phyloP scores from a whole-genome alignment of 2,329 filamentous ascomycete species.

The Coniochaeta sp. region DNA sequence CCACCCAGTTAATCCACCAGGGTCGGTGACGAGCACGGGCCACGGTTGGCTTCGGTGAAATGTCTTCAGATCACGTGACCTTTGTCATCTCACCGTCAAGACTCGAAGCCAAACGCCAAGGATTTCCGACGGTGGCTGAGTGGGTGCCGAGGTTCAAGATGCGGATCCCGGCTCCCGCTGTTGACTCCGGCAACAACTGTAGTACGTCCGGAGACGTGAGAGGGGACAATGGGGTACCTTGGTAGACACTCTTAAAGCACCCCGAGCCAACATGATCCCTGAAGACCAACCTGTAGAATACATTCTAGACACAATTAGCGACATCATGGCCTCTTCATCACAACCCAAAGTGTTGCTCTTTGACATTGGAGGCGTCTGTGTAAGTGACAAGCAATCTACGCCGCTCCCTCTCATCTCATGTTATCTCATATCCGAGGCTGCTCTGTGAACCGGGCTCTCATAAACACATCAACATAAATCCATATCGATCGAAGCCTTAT shows the following conservation, averaged over 20 bases:
- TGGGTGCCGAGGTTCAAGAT: conserved; percentile 7
- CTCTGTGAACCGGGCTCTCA: background rate
- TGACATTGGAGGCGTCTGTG: conserved; percentile 94
- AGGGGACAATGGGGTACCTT: background rate
- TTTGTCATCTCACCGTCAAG: background rate
- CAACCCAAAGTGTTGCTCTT: conserved; percentile 75
- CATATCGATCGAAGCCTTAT: background rate
- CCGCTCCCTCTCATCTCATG: background rate
- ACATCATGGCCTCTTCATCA: conserved; percentile 32
- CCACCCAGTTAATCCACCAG: conserved; percentile 2
- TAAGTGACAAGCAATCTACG: conserved; percentile 44
- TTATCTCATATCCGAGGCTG: too few relatives aligned
- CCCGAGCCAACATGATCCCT: conserved; percentile 8
- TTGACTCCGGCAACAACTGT: background rate
- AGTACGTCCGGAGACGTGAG: background rate
- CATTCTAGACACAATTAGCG: conserved; percentile 22
- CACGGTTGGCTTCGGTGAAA: conserved; percentile 24
- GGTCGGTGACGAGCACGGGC: conserved; percentile 5
- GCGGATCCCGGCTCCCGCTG: conserved; percentile 1
- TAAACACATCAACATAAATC: background rate
- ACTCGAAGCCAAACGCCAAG: background rate
- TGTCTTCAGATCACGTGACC: conserved; percentile 1
- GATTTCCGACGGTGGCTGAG: background rate
- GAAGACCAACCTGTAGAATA: conserved; percentile 18
- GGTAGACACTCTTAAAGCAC: background rate